phyloP scores from a whole-genome alignment of 257 asterid species.

The Coffea eugenioides region DNA sequence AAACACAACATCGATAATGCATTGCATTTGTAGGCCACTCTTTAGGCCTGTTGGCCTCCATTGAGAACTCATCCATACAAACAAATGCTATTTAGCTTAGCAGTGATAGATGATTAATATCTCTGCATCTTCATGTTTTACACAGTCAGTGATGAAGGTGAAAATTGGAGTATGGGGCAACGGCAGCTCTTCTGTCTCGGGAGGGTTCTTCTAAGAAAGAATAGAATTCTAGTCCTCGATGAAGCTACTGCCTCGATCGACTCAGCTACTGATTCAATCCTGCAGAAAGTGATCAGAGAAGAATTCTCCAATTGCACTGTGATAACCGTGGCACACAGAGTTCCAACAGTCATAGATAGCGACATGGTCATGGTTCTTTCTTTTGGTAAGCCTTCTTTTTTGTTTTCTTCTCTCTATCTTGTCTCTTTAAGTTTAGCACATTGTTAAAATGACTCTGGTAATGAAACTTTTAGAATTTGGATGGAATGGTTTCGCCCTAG shows the following conservation, averaged over 20 bases:
- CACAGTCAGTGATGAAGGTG: conserved; percentile 85
- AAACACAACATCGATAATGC: too few species aligned
- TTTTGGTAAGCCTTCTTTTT: too few species aligned
- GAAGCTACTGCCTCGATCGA: conserved; percentile 96
- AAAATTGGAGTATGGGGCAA: conserved; percentile 95
- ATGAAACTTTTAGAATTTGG: too few species aligned
- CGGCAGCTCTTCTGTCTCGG: conserved; percentile 87
- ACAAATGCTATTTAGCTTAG: not conserved
- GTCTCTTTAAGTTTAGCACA: too few species aligned
- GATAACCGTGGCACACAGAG: conserved; percentile 77
- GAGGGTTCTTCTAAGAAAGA: conserved; percentile 61
- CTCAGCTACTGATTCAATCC: conserved; percentile 65
- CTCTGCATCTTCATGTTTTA: not conserved
- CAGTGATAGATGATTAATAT: too few species aligned
- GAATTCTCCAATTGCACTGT: conserved; percentile 69
- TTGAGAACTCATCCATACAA: not conserved
- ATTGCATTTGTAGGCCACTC: not conserved
- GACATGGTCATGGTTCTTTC: too few species aligned
- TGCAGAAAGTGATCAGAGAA: conserved; percentile 69
- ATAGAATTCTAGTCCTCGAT: conserved; percentile 66
- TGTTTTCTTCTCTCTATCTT: too few species aligned
- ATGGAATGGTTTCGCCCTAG: too few species aligned
- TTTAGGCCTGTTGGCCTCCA: not conserved
- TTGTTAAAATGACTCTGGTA: too few species aligned
- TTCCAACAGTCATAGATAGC: conserved; percentile 60